phyloP scores from a whole-genome alignment of 1,139 yeast genomes.

The Hyphopichia pseudoburtonii region DNA sequence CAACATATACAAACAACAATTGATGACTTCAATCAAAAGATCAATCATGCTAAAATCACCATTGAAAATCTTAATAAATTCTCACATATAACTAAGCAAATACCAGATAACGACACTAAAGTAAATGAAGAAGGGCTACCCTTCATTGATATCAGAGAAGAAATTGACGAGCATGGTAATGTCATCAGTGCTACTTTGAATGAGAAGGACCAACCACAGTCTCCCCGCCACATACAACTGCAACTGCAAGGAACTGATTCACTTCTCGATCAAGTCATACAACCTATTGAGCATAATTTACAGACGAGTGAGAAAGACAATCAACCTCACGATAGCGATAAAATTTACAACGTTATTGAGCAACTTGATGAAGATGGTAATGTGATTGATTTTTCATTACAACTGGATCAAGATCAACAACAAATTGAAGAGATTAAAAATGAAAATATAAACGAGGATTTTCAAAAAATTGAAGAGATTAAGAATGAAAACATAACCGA shows the following conservation, averaged over 20 bases:
- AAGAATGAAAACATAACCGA: slow-evolving; percentile 1
- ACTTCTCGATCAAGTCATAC: no score
- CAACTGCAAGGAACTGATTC: no score
- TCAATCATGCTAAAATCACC: slow-evolving; percentile 45
- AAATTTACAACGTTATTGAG: slow-evolving; percentile 33
- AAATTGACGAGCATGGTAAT: slow-evolving; percentile 78
- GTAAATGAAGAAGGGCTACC: slow-evolving; percentile 51
- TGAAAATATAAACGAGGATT: slow-evolving; percentile 6
- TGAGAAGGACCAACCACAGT: slow-evolving; percentile 11
- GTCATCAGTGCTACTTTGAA: slow-evolving; percentile 44
- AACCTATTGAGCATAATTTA: no score
- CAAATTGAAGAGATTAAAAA: slow-evolving; percentile 9
- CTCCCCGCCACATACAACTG: no score
- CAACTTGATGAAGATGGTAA: slow-evolving; percentile 81
- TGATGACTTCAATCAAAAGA: slow-evolving; percentile 37
- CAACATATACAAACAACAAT: slow-evolving; percentile 36
- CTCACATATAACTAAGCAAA: slow-evolving; percentile 19
- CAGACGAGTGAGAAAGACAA: no score
- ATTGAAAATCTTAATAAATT: slow-evolving; percentile 30
- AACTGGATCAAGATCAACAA: slow-evolving; percentile 1
- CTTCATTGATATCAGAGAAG: slow-evolving; percentile 79
- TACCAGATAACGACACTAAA: slow-evolving; percentile 20
- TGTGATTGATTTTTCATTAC: slow-evolving; percentile 30
- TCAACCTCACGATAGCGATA: no score
- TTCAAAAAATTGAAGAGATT: slow-evolving; percentile 7